Percentiles rank a stretch among this genome's conserved stretches.
Conservation (phyloP, 805 yeast genomes). For the Sugiyamaella chiloensis region DNA sequence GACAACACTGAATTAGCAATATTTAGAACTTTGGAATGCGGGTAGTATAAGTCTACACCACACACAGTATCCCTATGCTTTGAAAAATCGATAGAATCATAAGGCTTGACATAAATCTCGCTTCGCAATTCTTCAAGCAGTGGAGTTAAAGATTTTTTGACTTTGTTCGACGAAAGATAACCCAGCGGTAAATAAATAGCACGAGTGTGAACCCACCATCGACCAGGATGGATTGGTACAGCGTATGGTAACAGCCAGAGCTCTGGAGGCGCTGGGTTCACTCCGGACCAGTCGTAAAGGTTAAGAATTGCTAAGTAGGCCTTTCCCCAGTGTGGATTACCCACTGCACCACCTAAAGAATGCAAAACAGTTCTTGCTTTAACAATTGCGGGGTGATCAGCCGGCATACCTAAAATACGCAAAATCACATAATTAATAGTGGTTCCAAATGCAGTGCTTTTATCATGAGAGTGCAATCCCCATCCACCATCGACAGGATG, state of each 20-base stretch:
- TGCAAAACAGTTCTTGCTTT: slow-evolving; percentile 71
- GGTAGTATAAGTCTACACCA: slow-evolving; percentile 90
- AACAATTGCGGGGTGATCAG: slow-evolving; percentile 70
- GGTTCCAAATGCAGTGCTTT: slow-evolving; percentile 94
- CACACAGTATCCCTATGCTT: slow-evolving; percentile 79
- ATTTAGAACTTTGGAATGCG: slow-evolving; percentile 72
- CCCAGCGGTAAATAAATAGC: slow-evolving; percentile 88
- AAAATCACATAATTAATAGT: slow-evolving; percentile 78
- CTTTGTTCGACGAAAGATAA: slow-evolving; percentile 60
- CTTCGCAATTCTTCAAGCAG: slow-evolving; percentile 61
- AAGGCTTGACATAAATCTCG: slow-evolving; percentile 74
- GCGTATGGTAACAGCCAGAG: slow-evolving; percentile 82
- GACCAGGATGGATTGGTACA: slow-evolving; percentile 85
- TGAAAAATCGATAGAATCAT: slow-evolving; percentile 62
- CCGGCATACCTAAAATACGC: slow-evolving; percentile 71
- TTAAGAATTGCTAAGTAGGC: slow-evolving; percentile 80
- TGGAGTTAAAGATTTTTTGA: slow-evolving; percentile 59
- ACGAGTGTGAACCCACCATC: slow-evolving; percentile 99
- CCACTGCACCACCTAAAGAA: slow-evolving; percentile 83
- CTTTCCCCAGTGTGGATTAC: slow-evolving; percentile 97
- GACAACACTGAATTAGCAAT: slow-evolving; percentile 56
- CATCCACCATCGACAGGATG: slow-evolving; percentile 99
- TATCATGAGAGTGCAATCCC: slow-evolving; percentile 93
- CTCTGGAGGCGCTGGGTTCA: slow-evolving; percentile 98
- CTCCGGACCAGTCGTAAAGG: slow-evolving; percentile 92